A percentile compares a stretch with the other conserved stretches of the same genome.
These are phyloP conservation scores for Syzygium aqueum DNA, from an alignment of 345 rosid genomes.

Conservation along the genomic window DNA sequence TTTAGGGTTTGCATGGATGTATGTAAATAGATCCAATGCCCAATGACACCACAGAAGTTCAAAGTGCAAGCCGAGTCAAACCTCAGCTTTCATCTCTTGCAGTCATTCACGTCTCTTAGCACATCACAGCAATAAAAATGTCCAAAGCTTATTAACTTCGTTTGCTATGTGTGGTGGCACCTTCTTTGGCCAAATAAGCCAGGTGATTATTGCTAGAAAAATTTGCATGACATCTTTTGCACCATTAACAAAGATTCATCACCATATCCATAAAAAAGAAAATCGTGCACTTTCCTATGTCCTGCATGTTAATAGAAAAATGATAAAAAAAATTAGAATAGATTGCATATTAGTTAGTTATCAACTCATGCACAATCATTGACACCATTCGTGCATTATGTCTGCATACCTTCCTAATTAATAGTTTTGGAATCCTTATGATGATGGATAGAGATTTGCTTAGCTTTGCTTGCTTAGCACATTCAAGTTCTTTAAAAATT, in stretches of 20 bases:
- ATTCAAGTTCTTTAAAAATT: no score
- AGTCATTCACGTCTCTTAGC: neutral
- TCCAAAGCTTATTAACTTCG: neutral
- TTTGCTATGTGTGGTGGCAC: neutral
- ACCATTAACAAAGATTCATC: neutral
- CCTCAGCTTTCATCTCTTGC: neutral
- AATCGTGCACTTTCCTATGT: no score
- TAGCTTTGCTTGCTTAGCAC: no score
- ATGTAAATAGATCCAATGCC: constrained; percentile 15
- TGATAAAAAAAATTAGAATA: no score
- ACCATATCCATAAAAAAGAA: neutral
- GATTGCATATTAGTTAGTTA: no score
- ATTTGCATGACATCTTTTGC: neutral
- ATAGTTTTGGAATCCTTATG: no score
- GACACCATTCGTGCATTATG: no score
- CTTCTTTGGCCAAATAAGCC: neutral
- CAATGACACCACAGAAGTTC: neutral
- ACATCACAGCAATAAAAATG: neutral
- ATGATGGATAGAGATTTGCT: no score
- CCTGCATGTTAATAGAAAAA: no score
- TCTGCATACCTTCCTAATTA: no score
- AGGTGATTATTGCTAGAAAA: neutral
- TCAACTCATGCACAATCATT: no score
- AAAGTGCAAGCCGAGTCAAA: constrained; percentile 5
- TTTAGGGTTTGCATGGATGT: neutral